Base-by-base conservation (phyloP, 1,284 basidiomycete species). In the Entoloma clypeatum region DNA sequence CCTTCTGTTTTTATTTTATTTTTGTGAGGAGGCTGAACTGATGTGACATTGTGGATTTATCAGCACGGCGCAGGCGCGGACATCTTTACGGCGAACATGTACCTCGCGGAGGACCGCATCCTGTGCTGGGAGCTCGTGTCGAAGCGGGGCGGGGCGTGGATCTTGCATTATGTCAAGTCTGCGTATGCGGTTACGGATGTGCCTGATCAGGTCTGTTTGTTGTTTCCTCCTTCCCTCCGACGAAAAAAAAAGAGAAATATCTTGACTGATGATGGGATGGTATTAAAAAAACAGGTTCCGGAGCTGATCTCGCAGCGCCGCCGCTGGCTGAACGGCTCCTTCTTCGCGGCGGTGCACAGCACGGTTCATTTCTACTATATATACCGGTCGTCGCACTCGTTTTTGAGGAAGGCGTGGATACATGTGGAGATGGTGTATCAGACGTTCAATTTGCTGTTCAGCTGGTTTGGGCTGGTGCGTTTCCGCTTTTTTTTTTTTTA, bases 321-420 rank as follows among this genome's bases (percentile, higher is more conserved):
- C 40, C 82, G 93, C 39, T 96, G 95, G 95, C 75, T 98, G 27
- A 99, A 98, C 59, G 95, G 95, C 4, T 94, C 91, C 5, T 97
- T 98, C 77, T 95, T 95, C 59, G 95, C 94, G 2, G 91, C 90
- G 0, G 80, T 94, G 27, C 91, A 97, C 66, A 85, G 84, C 43
- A 86, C 84, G 2, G 73, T 93, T 47, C 90, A 96, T 61, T 96
- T 97, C 63, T 81, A 89, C 54, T 93, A 95, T 57, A 79, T 97
- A 40, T 96, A 96, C 64, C 79, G 92, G 23, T 92, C 87, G 9
- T 85, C 84, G 21, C 95, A 98, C 63, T 68, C 76, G 0, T 75
- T 95, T 57, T 44, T 86, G 27, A 77, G 94, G 55, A 94, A 97
- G 66, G 79, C 91, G 59, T 94, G 90, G 83, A 87, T 99, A 41